phyloP scores from a whole-genome alignment of 176 grass and related monocot genomes.

The Leersia perrieri region DNA sequence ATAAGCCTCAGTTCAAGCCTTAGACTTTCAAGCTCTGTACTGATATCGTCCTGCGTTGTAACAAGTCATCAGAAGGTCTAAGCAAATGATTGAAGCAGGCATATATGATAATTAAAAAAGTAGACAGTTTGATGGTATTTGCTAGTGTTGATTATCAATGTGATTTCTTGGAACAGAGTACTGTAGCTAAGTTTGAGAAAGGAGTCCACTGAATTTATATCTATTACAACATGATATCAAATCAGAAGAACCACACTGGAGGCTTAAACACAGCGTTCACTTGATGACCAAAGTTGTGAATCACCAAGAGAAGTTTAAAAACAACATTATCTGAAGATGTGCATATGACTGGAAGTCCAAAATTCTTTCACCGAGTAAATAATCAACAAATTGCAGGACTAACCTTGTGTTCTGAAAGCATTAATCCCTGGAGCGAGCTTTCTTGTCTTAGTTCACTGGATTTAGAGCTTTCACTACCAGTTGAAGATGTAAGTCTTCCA shows the following conservation, averaged over 20 bases:
- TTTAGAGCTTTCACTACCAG: not conserved
- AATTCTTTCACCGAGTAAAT: not conserved
- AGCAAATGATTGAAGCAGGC: not conserved
- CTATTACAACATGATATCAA: not conserved
- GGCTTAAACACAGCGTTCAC: not conserved
- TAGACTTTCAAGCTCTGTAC: constrained; percentile 50
- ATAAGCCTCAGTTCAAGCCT: constrained; percentile 34
- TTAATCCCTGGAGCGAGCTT: not conserved
- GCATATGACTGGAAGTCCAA: not conserved
- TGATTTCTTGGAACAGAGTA: not conserved
- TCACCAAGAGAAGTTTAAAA: not conserved
- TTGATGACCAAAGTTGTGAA: not conserved
- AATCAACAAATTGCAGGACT: not conserved
- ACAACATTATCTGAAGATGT: not conserved
- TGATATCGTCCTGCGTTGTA: constrained; percentile 35
- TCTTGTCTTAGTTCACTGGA: constrained; percentile 5
- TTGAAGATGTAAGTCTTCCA: not conserved
- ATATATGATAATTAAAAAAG: not conserved
- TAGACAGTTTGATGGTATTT: not conserved
- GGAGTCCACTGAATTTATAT: not conserved
- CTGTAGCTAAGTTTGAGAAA: not conserved
- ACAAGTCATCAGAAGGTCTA: not conserved
- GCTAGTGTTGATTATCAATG: not conserved
- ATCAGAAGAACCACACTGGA: constrained; percentile 1
- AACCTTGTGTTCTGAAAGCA: constrained; percentile 22